Base-by-base conservation (phyloP, 169 alveolate genomes). In the Theileria sp. region DNA sequence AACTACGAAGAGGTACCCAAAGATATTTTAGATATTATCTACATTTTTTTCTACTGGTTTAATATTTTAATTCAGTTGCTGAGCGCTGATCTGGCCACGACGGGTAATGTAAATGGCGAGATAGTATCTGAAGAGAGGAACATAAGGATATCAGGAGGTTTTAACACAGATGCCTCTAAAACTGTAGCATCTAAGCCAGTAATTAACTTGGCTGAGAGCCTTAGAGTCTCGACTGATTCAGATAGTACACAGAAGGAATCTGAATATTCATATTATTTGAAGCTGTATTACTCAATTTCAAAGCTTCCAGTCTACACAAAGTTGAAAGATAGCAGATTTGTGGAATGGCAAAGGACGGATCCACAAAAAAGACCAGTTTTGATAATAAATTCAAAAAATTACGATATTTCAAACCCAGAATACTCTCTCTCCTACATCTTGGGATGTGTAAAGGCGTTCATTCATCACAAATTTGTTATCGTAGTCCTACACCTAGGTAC, bases 71-170 rank as follows among this genome's bases (percentile, higher is more conserved):
- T 28, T 68, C 67, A 75, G 81, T 60, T 25, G 25, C 58, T 60
- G 81, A 82, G 88, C 71, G 88, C 78, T 5, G 88, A 82, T 21
- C 25, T 82, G 15, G n/a, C 64, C 3, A 79, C 71, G 36, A 25
- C 86, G 2, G 88, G 88, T 51, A 73, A 82, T 50, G 88, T 72
- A 64, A 66, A 23, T 54, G 88, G 88, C n/a, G 88, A 82, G 49
- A 56, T 82, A 38, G 85, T 68, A 25, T 36, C 64, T 36, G 88
- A 65, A 38, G 86, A 77, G 49, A n/a, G 88, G 75, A 76, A 67
- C 19, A 82, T 82, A 26, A 78, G 88, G 73, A 82, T 82, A 75
- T 75, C 86, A 34, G 88, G 61, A 36, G 88, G 88, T 0, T 66
- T 82, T 3, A n/a, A 26, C 21, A 30, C 49, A 13, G 51, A 51